Evolutionary conservation across 2,329 filamentous ascomycete genomes (phyloP).

Genomic region (Cladophialophora bantiana): DNA sequence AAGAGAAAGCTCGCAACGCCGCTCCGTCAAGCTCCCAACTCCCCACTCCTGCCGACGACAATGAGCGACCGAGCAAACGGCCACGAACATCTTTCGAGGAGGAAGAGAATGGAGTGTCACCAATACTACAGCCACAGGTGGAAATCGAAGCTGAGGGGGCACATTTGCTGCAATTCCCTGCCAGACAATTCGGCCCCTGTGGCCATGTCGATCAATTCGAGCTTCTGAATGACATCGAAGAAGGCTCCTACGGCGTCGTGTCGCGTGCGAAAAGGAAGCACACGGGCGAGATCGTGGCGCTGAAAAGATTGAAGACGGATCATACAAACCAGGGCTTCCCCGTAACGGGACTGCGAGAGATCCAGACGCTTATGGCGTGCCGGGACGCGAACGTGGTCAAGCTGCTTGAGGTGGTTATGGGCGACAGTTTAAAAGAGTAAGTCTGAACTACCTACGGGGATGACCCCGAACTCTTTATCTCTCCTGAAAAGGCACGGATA

Average conservation of each 20-base stretch:
- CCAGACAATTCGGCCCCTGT: conserved; percentile 71
- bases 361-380: conserved; percentile 84
- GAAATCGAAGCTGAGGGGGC: conserved; percentile 43
- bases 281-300: conserved; percentile 81
- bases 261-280: conserved; percentile 77
- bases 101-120: conserved; percentile 39
- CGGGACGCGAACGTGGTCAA: conserved; percentile 82
- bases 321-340: conserved; percentile 78
- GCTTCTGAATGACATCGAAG: conserved; percentile 94
- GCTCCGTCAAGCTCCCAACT: conserved; percentile 48
- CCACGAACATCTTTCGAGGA: conserved; percentile 66
- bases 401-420: conserved; percentile 83
- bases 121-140: conserved; percentile 29
- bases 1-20: conserved; percentile 74
- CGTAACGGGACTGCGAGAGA: conserved; percentile 91
- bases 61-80: conserved; percentile 62
- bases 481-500: conserved; percentile 49
- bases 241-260: conserved; percentile 95
- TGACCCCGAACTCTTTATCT: conserved; percentile 5
- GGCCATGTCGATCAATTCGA: conserved; percentile 87
- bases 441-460: conserved; percentile 39
- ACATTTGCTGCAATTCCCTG: conserved; percentile 74
- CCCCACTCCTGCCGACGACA: conserved; percentile 39
- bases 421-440: conserved; percentile 67
- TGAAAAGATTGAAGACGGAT: conserved; percentile 94